A percentile compares a stretch with the other conserved stretches of the same genome.
Conservation (phyloP, 139 green algal species). For the Asterochloris erici region DNA sequence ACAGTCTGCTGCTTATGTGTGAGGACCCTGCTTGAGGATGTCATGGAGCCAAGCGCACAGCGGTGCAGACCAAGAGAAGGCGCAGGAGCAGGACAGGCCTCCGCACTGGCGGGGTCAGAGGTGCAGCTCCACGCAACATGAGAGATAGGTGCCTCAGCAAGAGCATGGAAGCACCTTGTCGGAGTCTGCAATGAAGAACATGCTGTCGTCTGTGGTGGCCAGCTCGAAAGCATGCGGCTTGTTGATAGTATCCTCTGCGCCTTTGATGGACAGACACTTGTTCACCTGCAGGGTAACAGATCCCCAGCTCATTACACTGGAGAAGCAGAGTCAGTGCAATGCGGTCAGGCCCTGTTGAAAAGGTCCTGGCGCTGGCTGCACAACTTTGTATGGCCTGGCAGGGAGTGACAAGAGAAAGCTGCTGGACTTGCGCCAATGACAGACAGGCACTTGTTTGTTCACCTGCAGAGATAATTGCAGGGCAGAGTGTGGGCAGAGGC, state of each 20-base stretch:
- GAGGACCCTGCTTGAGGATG: background rate
- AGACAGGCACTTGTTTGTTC: too few species aligned
- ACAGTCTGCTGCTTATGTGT: background rate
- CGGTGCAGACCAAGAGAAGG: too few species aligned
- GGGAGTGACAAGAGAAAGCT: too few species aligned
- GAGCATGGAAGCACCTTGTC: slow-evolving; percentile 62
- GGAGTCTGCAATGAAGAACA: slow-evolving; percentile 93
- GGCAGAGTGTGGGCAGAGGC: too few species aligned
- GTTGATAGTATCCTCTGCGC: slow-evolving; percentile 95
- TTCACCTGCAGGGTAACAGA: slow-evolving; percentile 60
- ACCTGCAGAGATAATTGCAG: too few species aligned
- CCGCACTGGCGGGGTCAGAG: too few species aligned
- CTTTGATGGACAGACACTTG: slow-evolving; percentile 96
- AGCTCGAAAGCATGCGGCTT: slow-evolving; percentile 96
- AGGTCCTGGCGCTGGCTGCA: too few species aligned
- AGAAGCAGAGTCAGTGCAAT: background rate
- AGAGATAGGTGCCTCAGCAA: too few species aligned
- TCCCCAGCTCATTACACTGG: background rate
- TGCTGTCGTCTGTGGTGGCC: slow-evolving; percentile 70
- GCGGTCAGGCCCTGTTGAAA: too few species aligned
- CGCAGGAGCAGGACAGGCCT: too few species aligned
- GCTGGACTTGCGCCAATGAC: too few species aligned
- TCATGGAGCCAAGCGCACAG: background rate
- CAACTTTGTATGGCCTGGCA: too few species aligned
- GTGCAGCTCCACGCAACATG: background rate